Evolutionary conservation across 805 yeast genomes (phyloP).

Genomic region (Candida vaughaniae): DNA sequence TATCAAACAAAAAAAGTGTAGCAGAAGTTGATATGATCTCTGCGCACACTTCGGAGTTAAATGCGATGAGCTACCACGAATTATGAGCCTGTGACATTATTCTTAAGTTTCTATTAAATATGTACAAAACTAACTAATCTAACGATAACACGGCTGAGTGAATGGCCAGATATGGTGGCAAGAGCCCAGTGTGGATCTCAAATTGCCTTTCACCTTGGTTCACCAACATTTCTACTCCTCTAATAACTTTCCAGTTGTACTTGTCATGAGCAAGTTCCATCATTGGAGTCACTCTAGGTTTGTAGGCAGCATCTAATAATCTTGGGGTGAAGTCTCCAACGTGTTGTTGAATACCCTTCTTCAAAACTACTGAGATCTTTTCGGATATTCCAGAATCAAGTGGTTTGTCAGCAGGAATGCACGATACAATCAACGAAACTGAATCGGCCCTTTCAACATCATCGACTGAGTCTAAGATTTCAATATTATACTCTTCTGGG

Average conservation of each 20-base stretch:
- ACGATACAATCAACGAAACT: constrained; percentile 66
- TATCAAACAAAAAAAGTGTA: too few species aligned
- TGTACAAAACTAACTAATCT: too few species aligned
- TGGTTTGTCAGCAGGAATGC: constrained; percentile 81
- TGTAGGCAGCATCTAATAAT: constrained; percentile 91
- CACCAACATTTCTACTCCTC: constrained; percentile 90
- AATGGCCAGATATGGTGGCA: constrained; percentile 61
- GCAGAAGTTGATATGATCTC: too few species aligned
- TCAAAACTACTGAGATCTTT: constrained; percentile 48
- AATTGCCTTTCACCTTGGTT: constrained; percentile 93
- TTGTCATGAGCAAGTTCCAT: constrained; percentile 71
- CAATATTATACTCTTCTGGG: constrained; percentile 59
- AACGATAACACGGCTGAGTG: constrained; percentile 52
- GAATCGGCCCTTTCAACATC: constrained; percentile 45
- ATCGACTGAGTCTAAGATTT: constrained; percentile 49
- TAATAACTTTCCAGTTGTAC: constrained; percentile 74
- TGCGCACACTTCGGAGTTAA: too few species aligned
- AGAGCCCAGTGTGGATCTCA: constrained; percentile 65
- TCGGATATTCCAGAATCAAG: constrained; percentile 51
- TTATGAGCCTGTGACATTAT: too few species aligned
- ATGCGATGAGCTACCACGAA: too few species aligned
- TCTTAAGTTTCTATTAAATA: too few species aligned
- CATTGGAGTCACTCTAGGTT: constrained; percentile 81
- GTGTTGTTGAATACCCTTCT: constrained; percentile 32
- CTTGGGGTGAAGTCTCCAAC: constrained; percentile 47